phyloP scores from a whole-genome alignment of 1,284 basidiomycete genomes.

The Neolentinus lepideus region DNA sequence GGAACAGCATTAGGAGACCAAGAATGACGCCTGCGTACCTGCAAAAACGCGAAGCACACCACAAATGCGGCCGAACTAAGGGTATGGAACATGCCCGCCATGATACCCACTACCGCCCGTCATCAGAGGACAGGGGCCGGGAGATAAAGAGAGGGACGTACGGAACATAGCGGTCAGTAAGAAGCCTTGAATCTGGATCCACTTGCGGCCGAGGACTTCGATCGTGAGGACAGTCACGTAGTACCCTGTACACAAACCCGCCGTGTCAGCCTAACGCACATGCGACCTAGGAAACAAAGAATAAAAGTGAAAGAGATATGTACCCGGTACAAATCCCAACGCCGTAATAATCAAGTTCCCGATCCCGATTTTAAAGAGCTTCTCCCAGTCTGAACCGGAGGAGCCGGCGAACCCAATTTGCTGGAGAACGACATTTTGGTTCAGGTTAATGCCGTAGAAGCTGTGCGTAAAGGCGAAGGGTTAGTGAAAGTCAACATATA shows the following conservation, averaged over 20 bases:
- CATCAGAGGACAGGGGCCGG: not conserved
- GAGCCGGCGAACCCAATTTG: slow-evolving; percentile 59
- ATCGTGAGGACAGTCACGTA: slow-evolving; percentile 65
- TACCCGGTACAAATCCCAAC: slow-evolving; percentile 67
- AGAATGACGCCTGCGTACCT: not conserved
- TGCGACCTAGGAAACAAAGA: no score
- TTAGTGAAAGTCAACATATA: no score
- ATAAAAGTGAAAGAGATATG: not conserved
- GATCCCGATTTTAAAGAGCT: slow-evolving; percentile 54
- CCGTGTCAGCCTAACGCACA: not conserved
- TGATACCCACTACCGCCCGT: slow-evolving; percentile 33
- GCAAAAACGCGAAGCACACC: slow-evolving; percentile 60
- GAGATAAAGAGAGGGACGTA: not conserved
- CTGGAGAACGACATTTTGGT: slow-evolving; percentile 67
- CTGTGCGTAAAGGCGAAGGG: no score
- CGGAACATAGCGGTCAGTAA: slow-evolving; percentile 57
- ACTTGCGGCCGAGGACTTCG: slow-evolving; percentile 66
- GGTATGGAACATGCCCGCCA: slow-evolving; percentile 59
- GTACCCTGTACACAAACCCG: slow-evolving; percentile 30
- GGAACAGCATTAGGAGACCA: not conserved
- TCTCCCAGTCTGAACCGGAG: slow-evolving; percentile 50
- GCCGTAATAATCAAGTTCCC: slow-evolving; percentile 68
- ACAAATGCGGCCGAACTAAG: slow-evolving; percentile 60
- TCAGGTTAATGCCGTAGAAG: slow-evolving; percentile 76
- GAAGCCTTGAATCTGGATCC: slow-evolving; percentile 78